phyloP scores from a whole-genome alignment of 768 basidiomycete species.

The Panaeolus papilionaceus region DNA sequence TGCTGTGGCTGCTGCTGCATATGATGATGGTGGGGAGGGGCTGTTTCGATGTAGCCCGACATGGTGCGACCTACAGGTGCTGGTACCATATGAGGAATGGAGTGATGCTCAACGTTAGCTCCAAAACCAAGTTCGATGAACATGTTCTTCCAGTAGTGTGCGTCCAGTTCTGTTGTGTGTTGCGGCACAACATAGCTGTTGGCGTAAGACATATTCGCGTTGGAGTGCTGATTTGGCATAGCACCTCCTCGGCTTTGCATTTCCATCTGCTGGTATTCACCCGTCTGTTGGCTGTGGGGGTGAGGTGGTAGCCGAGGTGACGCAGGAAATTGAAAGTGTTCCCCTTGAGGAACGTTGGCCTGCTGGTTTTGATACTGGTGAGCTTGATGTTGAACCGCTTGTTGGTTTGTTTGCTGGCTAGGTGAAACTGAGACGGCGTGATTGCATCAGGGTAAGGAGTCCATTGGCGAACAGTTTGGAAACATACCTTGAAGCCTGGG shows the following conservation, averaged over 20 bases:
- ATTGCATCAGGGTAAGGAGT: background rate
- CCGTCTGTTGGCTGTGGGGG: conserved; percentile 31
- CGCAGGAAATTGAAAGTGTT: conserved; percentile 46
- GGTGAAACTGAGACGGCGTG: conserved; percentile 19
- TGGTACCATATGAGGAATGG: conserved; percentile 29
- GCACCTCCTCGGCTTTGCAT: conserved; percentile 22
- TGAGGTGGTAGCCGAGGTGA: conserved; percentile 43
- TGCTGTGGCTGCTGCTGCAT: conserved; percentile 25
- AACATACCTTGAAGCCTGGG: conserved; percentile 59
- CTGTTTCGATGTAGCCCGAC: conserved; percentile 34
- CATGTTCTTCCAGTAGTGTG: conserved; percentile 78
- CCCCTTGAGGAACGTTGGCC: conserved; percentile 33
- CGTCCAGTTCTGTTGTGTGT: conserved; percentile 64
- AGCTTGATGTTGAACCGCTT: conserved; percentile 29
- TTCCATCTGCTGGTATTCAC: conserved; percentile 30
- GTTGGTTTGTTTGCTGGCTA: conserved; percentile 2
- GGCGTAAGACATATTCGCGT: conserved; percentile 31
- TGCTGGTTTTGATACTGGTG: conserved; percentile 43
- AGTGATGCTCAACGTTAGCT: conserved; percentile 44
- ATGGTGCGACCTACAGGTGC: conserved; percentile 29
- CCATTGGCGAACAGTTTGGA: conserved; percentile 16
- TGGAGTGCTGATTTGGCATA: conserved; percentile 19
- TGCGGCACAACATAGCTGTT: conserved; percentile 43
- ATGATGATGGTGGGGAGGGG: conserved; percentile 24
- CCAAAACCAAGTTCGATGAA: conserved; percentile 76